Base-by-base conservation (phyloP, 148 eudicot genomes). In the Vaccinium vitisidaea region DNA sequence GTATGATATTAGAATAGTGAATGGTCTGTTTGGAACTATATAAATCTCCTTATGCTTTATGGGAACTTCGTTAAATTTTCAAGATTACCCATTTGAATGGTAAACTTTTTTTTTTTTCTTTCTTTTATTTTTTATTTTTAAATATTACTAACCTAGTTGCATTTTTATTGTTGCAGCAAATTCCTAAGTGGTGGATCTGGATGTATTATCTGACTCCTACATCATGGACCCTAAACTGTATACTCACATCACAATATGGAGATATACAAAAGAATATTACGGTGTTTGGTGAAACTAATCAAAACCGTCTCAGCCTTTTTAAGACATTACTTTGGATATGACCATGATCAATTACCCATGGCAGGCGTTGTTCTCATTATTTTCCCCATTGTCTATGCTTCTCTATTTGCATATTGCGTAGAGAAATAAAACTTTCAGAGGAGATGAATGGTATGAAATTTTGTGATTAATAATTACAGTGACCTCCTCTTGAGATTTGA, bases 161-260 rank as follows among this genome's bases (percentile, higher is more conserved):
- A 6, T 46, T 83, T 1, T 27, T 46, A 30, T 80, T 69, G 9
- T 80, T 89, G 84, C 92, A 95, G 95, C 92, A 90, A 76, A 87
- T 95, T 84, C 97, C 97, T 1, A 91, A 88, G 77, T 92, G 95
- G 95, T 95, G 97, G 97, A 52, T 91, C 2, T 95, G 97, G 98
- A 81, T 93, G 73, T 95, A 86, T 80, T 92, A 93, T 67, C n/a
- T 92, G 43, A 73, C 83, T 71, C 97, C 97, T 3, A 87, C 94
- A 36, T 91, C 97, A 39, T 95, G 98, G 97, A 84, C 92, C 1
- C 75, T 95, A 8, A 87, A 92, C 25, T 95, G 89, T 53, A 48
- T 95, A 86, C 91, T 90, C 10, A 86, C 91, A 46, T 93, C 98
- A 7, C 97, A 95, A 65, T 93, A 91, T 85, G 95, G 98, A 56